phyloP scores from a whole-genome alignment of 2,329 filamentous ascomycete genomes.

The Stemphylium lycopersici region DNA sequence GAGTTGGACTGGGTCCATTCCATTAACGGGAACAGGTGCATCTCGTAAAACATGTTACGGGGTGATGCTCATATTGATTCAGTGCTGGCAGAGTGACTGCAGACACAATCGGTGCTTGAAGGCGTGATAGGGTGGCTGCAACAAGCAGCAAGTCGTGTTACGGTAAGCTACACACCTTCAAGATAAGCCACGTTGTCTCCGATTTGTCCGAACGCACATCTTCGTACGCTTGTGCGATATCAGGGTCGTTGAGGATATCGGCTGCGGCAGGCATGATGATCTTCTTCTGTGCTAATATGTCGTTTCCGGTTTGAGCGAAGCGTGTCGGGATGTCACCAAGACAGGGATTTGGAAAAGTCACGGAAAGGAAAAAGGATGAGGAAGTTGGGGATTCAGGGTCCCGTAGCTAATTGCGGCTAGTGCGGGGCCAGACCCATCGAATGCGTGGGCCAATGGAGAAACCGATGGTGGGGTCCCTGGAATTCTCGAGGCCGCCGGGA shows the following conservation, averaged over 20 bases:
- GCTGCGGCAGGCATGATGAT: constrained; percentile 32
- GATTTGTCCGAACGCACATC: constrained; percentile 71
- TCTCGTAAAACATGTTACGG: too few species aligned
- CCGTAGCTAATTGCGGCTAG: constrained; percentile 2
- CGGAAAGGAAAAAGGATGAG: constrained; percentile 4
- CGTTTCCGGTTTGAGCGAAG: background rate
- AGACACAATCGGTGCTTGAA: too few species aligned
- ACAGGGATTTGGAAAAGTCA: constrained; percentile 2
- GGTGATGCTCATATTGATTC: too few species aligned
- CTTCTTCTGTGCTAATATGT: background rate
- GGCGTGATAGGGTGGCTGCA: too few species aligned
- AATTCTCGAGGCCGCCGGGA: background rate
- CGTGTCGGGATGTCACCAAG: too few species aligned
- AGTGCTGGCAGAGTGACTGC: too few species aligned
- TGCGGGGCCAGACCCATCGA: background rate
- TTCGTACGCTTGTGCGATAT: constrained; percentile 69
- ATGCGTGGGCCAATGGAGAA: background rate
- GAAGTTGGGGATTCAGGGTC: constrained; percentile 6
- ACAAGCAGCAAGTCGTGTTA: background rate
- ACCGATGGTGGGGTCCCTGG: background rate
- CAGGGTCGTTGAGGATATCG: constrained; percentile 52
- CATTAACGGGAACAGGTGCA: too few species aligned
- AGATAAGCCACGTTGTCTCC: constrained; percentile 69
- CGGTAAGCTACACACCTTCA: constrained; percentile 58
- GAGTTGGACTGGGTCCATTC: background rate